A percentile compares a stretch with the other conserved stretches of the same genome.
These are phyloP conservation scores for Plasmodium inui DNA, from an alignment of 169 alveolate genomes.

Conservation along the genomic window DNA sequence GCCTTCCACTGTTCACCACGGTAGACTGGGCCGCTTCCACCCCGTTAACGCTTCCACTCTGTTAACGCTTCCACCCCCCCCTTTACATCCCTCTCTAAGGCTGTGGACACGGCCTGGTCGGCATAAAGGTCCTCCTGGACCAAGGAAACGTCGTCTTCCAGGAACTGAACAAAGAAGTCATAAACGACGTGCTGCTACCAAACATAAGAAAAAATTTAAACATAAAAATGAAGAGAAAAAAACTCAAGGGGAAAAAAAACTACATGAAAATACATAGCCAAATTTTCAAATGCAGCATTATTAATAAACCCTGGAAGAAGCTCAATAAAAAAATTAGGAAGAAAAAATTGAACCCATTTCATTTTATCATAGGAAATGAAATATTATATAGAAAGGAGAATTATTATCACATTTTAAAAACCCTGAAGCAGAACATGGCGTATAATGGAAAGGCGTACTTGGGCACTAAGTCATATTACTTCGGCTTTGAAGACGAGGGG, in stretches of 20 bases:
- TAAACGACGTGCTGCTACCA: constrained; percentile 64
- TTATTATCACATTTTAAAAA: constrained; percentile 43
- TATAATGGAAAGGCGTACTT: constrained; percentile 53
- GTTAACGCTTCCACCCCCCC: background rate
- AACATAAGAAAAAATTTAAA: constrained; percentile 56
- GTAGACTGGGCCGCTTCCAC: background rate
- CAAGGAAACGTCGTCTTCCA: constrained; percentile 70
- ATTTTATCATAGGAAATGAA: constrained; percentile 68
- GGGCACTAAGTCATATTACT: constrained; percentile 70
- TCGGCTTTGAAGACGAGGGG: constrained; percentile 74
- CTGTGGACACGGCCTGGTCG: constrained; percentile 62
- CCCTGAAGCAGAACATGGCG: constrained; percentile 18
- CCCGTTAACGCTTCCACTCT: background rate
- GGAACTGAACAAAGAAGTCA: constrained; percentile 63
- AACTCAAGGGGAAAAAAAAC: constrained; percentile 13
- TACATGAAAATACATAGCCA: constrained; percentile 42
- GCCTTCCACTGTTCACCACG: background rate
- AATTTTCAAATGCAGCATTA: constrained; percentile 7
- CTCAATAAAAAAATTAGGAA: constrained; percentile 32
- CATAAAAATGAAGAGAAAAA: constrained; percentile 36
- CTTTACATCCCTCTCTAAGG: constrained; percentile 6
- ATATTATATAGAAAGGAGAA: constrained; percentile 73
- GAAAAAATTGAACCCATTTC: constrained; percentile 40
- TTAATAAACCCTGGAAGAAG: constrained; percentile 65
- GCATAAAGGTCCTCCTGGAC: constrained; percentile 33